These are phyloP conservation scores for Nicotiana paniculata DNA, from an alignment of 257 asterid species.

Conservation along the genomic window DNA sequence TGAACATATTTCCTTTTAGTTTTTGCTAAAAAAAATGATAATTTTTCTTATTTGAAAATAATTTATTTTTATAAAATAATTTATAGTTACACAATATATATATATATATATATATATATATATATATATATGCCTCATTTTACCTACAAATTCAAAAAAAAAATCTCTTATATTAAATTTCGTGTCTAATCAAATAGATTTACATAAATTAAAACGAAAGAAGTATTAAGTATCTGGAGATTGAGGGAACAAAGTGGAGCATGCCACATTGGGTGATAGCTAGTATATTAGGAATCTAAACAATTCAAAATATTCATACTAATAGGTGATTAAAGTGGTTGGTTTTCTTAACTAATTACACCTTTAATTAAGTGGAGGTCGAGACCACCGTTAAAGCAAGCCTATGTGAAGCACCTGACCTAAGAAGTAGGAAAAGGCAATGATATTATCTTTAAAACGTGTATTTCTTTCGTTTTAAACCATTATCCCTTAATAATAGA, in stretches of 20 bases:
- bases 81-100: no score
- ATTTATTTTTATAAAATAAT: no score
- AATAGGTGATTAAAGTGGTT: conserved; percentile 23
- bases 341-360: conserved; percentile 1
- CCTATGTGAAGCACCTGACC: conserved; percentile 7
- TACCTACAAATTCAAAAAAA: no score
- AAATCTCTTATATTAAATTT: fast-evolving
- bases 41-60: no score
- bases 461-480: not conserved
- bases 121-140: no score
- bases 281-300: conserved; percentile 12
- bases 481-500: no score
- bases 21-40: no score
- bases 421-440: conserved; percentile 5
- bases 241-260: conserved; percentile 47
- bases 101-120: no score
- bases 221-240: conserved; percentile 1
- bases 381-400: conserved; percentile 1
- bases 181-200: no score
- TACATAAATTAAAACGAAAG: no score
- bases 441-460: not conserved
- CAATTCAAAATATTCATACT: conserved; percentile 18
- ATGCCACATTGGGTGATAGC: conserved; percentile 51
- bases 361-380: conserved; percentile 15
- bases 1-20: no score